Conservation (phyloP, 2,329 filamentous ascomycete genomes). For the Colletotrichum neosansevieriae region DNA sequence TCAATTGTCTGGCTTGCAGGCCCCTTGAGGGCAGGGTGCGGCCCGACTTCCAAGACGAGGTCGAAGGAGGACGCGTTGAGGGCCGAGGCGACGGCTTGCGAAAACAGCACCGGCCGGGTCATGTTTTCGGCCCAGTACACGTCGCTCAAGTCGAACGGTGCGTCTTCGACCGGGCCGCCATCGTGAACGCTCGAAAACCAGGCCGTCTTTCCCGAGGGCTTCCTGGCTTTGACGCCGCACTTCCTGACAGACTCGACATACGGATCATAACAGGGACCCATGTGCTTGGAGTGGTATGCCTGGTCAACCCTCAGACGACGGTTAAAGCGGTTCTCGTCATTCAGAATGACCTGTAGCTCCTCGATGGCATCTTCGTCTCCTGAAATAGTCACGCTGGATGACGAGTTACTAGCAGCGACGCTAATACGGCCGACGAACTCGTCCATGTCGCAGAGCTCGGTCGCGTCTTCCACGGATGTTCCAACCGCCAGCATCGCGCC, state of each 20-base stretch:
- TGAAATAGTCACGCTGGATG: conserved; percentile 42
- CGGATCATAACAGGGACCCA: conserved; percentile 25
- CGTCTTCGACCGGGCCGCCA: conserved; percentile 39
- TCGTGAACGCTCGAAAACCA: conserved; percentile 1
- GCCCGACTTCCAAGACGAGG: conserved; percentile 53
- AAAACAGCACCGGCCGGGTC: conserved; percentile 46
- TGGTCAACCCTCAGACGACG: conserved; percentile 43
- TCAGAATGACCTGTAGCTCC: conserved; percentile 41
- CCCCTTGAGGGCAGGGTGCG: conserved; percentile 54
- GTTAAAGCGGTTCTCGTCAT: conserved; percentile 41
- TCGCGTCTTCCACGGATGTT: conserved; percentile 40
- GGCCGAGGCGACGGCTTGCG: neutral
- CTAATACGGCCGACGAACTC: conserved; percentile 40
- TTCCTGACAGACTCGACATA: neutral
- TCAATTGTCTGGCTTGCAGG: conserved; percentile 50
- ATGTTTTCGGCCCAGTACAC: conserved; percentile 49
- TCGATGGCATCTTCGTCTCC: conserved; percentile 48
- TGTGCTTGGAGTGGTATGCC: conserved; percentile 50
- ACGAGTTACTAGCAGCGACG: conserved; percentile 45
- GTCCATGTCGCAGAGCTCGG: conserved; percentile 13
- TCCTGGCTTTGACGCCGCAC: conserved; percentile 23
- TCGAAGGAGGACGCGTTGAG: too few species aligned
- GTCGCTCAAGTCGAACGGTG: conserved; percentile 49
- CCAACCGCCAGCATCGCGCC: conserved; percentile 46
- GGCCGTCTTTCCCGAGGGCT: conserved; percentile 41